Conservation (phyloP, 495 filamentous ascomycete genomes). For the Lophiotrema nucula region DNA sequence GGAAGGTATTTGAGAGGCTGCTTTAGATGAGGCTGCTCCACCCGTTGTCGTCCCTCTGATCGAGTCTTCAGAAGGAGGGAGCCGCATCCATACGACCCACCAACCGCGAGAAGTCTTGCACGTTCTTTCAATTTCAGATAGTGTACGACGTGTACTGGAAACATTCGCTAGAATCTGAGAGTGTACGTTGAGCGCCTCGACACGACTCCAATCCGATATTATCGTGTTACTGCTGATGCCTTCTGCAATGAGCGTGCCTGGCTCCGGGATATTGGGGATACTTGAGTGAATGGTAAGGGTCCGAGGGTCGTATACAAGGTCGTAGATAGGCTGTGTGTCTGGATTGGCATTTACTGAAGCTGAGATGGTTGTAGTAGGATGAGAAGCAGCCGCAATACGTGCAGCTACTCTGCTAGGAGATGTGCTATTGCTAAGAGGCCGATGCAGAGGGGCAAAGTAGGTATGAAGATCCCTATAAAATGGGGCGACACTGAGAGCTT, state of each 20-base stretch:
- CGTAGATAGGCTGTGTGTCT: slow-evolving; percentile 61
- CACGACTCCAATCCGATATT: slow-evolving; percentile 59
- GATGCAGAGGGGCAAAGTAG: slow-evolving; percentile 75
- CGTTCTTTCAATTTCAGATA: slow-evolving; percentile 71
- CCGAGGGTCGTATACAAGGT: slow-evolving; percentile 81
- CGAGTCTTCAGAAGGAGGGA: slow-evolving; percentile 50
- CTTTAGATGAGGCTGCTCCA: too few relatives aligned
- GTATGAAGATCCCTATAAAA: slow-evolving; percentile 82
- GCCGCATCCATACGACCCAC: slow-evolving; percentile 93
- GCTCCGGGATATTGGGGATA: slow-evolving; percentile 85
- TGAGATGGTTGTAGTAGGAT: slow-evolving; percentile 33
- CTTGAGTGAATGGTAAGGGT: slow-evolving; percentile 76
- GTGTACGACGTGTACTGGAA: slow-evolving; percentile 54
- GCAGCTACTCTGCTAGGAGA: slow-evolving; percentile 51
- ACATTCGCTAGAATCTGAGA: slow-evolving; percentile 78
- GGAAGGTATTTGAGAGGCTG: background rate
- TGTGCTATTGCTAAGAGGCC: slow-evolving; percentile 67
- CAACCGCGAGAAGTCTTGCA: slow-evolving; percentile 88
- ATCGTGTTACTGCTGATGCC: slow-evolving; percentile 14
- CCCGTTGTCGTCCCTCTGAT: too few relatives aligned
- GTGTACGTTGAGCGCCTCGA: slow-evolving; percentile 90
- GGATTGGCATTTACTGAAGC: slow-evolving; percentile 33
- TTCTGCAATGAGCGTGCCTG: slow-evolving; percentile 40
- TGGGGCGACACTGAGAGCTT: slow-evolving; percentile 61
- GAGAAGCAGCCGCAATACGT: slow-evolving; percentile 46